A percentile compares a stretch with the other conserved stretches of the same genome.
phyloP scores from a whole-genome alignment of 2,329 filamentous ascomycete species.

The Cephalotrichum gorgonifer region DNA sequence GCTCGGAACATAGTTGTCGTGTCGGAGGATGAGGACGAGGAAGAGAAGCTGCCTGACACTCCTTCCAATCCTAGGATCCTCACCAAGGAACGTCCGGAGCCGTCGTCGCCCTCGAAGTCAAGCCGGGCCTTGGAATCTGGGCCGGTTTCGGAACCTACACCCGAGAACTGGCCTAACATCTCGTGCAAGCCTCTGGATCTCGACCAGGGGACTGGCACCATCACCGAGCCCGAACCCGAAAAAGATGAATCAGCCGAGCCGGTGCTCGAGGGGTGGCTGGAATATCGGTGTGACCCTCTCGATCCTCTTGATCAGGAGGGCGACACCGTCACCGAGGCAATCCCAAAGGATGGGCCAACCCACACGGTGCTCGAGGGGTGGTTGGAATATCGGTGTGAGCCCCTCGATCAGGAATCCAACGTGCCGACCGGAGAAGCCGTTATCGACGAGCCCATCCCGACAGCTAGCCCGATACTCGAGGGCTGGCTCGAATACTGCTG shows the following conservation, averaged over 20 bases:
- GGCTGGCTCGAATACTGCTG: constrained; percentile 11
- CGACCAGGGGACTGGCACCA: too few relatives aligned
- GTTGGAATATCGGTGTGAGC: constrained; percentile 1
- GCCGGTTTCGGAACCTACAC: too few relatives aligned
- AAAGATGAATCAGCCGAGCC: not conserved
- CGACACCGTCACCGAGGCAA: not conserved
- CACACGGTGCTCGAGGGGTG: not conserved
- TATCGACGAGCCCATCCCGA: not conserved
- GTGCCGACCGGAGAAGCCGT: not conserved
- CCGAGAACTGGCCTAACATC: too few relatives aligned
- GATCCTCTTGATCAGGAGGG: constrained; percentile 1
- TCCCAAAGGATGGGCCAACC: not conserved
- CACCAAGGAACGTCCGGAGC: too few relatives aligned
- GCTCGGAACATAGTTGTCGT: not conserved
- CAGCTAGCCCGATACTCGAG: constrained; percentile 3
- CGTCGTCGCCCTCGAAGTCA: too few relatives aligned
- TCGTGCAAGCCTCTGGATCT: too few relatives aligned
- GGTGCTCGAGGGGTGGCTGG: constrained; percentile 9
- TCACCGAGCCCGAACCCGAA: too few relatives aligned
- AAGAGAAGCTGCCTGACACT: not conserved
- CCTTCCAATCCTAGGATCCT: not conserved
- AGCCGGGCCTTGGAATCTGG: too few relatives aligned
- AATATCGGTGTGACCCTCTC: constrained; percentile 9
- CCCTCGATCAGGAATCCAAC: not conserved
- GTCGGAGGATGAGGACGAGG: not conserved